A percentile compares a stretch with the other conserved stretches of the same genome.
phyloP scores from a whole-genome alignment of 805 yeast genomes.

The Ogataea paraovalis region DNA sequence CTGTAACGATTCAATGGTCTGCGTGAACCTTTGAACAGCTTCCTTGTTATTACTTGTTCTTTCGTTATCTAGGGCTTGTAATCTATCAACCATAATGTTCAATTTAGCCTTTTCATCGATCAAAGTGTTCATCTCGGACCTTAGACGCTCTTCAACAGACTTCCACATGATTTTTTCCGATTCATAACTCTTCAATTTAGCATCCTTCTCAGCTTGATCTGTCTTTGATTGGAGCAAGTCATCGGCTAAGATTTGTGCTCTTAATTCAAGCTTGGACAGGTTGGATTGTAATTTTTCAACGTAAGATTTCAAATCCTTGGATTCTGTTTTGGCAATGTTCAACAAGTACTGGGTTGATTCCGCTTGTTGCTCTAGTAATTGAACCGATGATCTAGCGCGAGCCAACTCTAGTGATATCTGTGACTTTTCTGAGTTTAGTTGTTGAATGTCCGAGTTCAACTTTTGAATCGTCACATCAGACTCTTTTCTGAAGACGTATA shows the following conservation, averaged over 20 bases:
- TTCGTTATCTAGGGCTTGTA: constrained; percentile 61
- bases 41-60: constrained; percentile 51
- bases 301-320: constrained; percentile 39
- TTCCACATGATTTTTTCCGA: constrained; percentile 54
- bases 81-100: constrained; percentile 50
- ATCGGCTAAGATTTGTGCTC: constrained; percentile 44
- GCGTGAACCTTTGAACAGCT: constrained; percentile 43
- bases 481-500: constrained; percentile 39
- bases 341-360: constrained; percentile 38
- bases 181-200: constrained; percentile 43
- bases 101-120: constrained; percentile 56
- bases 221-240: constrained; percentile 54
- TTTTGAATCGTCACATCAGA: constrained; percentile 40
- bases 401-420: constrained; percentile 48
- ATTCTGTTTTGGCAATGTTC: constrained; percentile 41
- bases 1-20: constrained; percentile 48
- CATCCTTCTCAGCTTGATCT: constrained; percentile 38
- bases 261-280: constrained; percentile 44
- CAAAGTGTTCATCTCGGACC: constrained; percentile 48
- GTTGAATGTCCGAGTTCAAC: constrained; percentile 45
- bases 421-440: constrained; percentile 39
- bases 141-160: constrained; percentile 45
- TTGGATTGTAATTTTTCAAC: constrained; percentile 38
- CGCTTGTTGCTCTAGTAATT: constrained; percentile 50
- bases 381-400: constrained; percentile 49